Conservation (phyloP, 805 yeast species). For the Metschnikowia rubicola region DNA sequence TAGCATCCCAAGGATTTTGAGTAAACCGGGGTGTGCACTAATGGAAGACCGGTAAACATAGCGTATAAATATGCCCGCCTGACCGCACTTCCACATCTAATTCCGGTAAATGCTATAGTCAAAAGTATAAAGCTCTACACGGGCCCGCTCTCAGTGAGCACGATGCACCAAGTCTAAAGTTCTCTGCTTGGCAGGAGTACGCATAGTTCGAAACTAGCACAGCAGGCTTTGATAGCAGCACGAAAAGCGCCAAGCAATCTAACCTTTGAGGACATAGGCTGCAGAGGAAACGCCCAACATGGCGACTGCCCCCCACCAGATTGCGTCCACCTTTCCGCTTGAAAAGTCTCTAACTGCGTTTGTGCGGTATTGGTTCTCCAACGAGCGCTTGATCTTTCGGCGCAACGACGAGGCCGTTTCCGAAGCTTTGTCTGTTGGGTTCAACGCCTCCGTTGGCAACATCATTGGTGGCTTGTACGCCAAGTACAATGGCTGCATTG, state of each 20-base stretch:
- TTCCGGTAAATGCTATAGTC: too few relatives aligned
- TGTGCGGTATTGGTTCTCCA: slow-evolving; percentile 79
- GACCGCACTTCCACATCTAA: too few relatives aligned
- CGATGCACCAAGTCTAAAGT: too few relatives aligned
- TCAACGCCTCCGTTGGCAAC: slow-evolving; percentile 90
- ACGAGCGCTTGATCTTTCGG: slow-evolving; percentile 60
- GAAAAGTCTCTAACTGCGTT: slow-evolving; percentile 55
- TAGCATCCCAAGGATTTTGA: too few relatives aligned
- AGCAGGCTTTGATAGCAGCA: too few relatives aligned
- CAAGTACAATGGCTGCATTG: slow-evolving; percentile 82
- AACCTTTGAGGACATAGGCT: slow-evolving; percentile 25
- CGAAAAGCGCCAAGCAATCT: neutral
- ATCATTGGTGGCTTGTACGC: slow-evolving; percentile 93
- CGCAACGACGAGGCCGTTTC: slow-evolving; percentile 32
- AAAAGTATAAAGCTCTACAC: too few relatives aligned
- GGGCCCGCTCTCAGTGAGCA: too few relatives aligned
- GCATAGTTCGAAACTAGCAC: too few relatives aligned
- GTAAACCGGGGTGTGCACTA: too few relatives aligned
- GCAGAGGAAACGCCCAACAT: slow-evolving; percentile 40
- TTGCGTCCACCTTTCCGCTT: slow-evolving; percentile 35
- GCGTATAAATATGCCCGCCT: too few relatives aligned
- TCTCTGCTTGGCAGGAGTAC: too few relatives aligned
- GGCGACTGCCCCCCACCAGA: slow-evolving; percentile 58
- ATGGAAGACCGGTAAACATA: too few relatives aligned
- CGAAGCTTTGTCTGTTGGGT: slow-evolving; percentile 62